Evolutionary conservation across 225 moss, liverwort and hornwort genomes (phyloP).

Genomic region (Pseudoscleropodium purum): DNA sequence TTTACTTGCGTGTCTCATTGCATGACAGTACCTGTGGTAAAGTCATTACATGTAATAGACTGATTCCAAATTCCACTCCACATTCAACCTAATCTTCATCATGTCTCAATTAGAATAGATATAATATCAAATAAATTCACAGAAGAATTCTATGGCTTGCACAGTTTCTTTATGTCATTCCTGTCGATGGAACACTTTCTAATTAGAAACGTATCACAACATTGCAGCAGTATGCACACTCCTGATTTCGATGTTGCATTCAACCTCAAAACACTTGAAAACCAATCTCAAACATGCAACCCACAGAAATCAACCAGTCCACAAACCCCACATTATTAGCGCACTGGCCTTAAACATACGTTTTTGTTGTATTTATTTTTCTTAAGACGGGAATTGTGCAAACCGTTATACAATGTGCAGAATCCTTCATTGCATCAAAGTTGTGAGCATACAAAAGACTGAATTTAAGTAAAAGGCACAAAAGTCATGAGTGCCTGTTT

Average conservation of each 20-base stretch:
- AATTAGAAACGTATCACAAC: not conserved
- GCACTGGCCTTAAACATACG: not conserved
- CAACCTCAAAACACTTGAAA: not conserved
- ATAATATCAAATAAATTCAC: too few species aligned
- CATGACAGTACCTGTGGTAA: not conserved
- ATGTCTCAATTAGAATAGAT: not conserved
- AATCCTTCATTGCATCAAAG: not conserved
- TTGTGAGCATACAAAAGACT: not conserved
- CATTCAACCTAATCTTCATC: not conserved
- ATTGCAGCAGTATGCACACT: too few species aligned
- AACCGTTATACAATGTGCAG: not conserved
- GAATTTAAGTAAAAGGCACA: not conserved
- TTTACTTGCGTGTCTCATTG: not conserved
- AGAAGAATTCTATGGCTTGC: too few species aligned
- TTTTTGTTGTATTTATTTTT: too few species aligned
- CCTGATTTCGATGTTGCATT: too few species aligned
- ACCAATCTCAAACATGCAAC: not conserved
- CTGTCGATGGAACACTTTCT: not conserved
- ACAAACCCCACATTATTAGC: not conserved
- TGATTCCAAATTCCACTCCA: not conserved
- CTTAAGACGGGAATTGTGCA: too few species aligned
- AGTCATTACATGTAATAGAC: too few species aligned
- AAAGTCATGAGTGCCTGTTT: not conserved
- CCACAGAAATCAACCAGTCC: not conserved
- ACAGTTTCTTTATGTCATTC: not conserved